A percentile compares a stretch with the other conserved stretches of the same genome.
Conservation (phyloP, 2,329 filamentous ascomycete genomes). For the Pseudopyricularia cyperi region DNA sequence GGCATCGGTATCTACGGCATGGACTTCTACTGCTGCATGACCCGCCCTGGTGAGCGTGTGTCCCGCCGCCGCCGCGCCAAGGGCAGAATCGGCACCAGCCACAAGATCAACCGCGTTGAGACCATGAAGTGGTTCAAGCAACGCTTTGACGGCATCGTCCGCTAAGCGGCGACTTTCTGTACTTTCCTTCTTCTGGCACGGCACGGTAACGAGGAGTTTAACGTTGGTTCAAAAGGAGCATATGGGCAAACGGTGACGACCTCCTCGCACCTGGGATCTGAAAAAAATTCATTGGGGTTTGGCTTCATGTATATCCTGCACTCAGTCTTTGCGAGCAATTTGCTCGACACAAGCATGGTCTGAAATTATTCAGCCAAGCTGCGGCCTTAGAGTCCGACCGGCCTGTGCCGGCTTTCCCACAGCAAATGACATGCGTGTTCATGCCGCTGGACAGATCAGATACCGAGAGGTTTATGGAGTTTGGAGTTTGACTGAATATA, state of each 20-base stretch:
- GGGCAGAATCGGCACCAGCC: slow-evolving; percentile 71
- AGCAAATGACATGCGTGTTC: not conserved
- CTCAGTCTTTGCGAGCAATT: not conserved
- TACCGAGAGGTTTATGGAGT: not conserved
- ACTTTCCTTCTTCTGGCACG: slow-evolving; percentile 5
- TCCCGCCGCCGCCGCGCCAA: slow-evolving; percentile 86
- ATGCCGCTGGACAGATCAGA: not conserved
- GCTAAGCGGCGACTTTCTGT: slow-evolving; percentile 46
- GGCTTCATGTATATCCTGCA: slow-evolving; percentile 4
- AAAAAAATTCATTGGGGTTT: slow-evolving; percentile 8
- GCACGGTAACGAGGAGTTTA: slow-evolving; percentile 6
- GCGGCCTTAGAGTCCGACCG: slow-evolving; percentile 65
- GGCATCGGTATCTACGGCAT: slow-evolving; percentile 98
- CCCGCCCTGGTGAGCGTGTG: slow-evolving; percentile 95
- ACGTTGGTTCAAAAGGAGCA: slow-evolving; percentile 9
- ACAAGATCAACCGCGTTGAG: slow-evolving; percentile 90
- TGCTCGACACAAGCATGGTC: slow-evolving; percentile 14
- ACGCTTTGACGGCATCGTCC: slow-evolving; percentile 96
- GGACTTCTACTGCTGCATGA: slow-evolving; percentile 99
- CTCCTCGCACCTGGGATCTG: not conserved
- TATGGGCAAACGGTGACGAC: slow-evolving; percentile 1
- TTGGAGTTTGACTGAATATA: not conserved
- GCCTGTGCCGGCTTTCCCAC: slow-evolving; percentile 48
- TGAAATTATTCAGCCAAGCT: slow-evolving; percentile 42
- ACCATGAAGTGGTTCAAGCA: slow-evolving; percentile 90